Evolutionary conservation across 2,329 filamentous ascomycete species (phyloP).

Genomic region (Talaromyces verruculosus): DNA sequence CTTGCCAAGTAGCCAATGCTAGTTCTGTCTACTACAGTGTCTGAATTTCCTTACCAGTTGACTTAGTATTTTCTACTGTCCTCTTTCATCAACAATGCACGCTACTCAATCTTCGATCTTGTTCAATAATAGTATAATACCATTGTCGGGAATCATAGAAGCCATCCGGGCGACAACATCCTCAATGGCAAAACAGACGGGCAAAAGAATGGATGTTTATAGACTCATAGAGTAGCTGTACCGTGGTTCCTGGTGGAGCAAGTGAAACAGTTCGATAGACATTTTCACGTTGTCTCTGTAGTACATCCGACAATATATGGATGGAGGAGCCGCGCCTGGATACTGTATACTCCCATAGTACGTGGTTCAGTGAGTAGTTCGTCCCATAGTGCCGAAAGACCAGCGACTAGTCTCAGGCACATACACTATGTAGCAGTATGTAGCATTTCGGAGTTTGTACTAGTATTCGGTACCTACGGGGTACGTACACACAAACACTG

Average conservation of each 20-base stretch:
- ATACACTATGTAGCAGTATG: background rate
- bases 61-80: background rate
- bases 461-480: background rate
- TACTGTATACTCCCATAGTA: background rate
- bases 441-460: background rate
- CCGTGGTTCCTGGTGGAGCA: slow-evolving; percentile 14
- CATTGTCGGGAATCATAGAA: background rate
- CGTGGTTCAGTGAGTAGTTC: background rate
- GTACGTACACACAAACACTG: too few species aligned
- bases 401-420: background rate
- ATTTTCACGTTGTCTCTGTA: background rate
- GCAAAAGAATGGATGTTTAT: background rate
- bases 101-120: background rate
- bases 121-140: background rate
- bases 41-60: too few species aligned
- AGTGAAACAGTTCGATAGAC: slow-evolving; percentile 1
- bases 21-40: background rate
- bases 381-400: background rate
- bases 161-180: background rate
- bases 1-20: slow-evolving; percentile 10
- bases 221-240: background rate
- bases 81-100: background rate
- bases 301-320: slow-evolving; percentile 1
- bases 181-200: background rate
- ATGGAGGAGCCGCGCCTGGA: background rate